A percentile compares a stretch with the other conserved stretches of the same genome.
These are phyloP conservation scores for Rauvolfia tetraphylla DNA, from an alignment of 257 asterid species.

Conservation along the genomic window DNA sequence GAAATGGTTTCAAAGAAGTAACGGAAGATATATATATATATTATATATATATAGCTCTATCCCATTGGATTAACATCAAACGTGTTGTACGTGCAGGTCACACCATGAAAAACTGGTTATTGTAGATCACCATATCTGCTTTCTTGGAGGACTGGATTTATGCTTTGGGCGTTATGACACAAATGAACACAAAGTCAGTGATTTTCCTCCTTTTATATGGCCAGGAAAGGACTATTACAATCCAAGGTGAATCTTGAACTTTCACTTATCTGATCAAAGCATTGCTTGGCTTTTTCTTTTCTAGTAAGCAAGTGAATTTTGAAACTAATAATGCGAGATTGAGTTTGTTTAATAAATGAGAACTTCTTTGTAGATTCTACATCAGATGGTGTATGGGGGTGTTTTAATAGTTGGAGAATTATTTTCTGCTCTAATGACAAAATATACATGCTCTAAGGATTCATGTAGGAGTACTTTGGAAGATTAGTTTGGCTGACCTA, in stretches of 20 bases:
- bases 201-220: conserved; percentile 62
- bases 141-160: conserved; percentile 88
- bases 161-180: conserved; percentile 96
- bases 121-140: conserved; percentile 72
- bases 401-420: no score
- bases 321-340: no score
- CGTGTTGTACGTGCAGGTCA: conserved; percentile 59
- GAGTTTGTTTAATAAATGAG: background rate
- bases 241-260: conserved; percentile 57
- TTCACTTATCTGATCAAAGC: background rate
- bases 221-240: conserved; percentile 98
- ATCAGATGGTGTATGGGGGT: background rate
- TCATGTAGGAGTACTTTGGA: background rate
- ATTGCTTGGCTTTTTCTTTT: background rate
- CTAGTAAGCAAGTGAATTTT: background rate
- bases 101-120: conserved; percentile 97
- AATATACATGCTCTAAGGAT: background rate
- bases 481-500: background rate
- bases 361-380: background rate
- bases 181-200: conserved; percentile 69
- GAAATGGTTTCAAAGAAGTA: background rate
- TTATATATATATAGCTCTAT: background rate
- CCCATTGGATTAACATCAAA: background rate
- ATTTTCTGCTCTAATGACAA: background rate
- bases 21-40: background rate